These are phyloP conservation scores for Exserohilum rostratum DNA, from an alignment of 2,329 filamentous ascomycete genomes.

Conservation along the genomic window DNA sequence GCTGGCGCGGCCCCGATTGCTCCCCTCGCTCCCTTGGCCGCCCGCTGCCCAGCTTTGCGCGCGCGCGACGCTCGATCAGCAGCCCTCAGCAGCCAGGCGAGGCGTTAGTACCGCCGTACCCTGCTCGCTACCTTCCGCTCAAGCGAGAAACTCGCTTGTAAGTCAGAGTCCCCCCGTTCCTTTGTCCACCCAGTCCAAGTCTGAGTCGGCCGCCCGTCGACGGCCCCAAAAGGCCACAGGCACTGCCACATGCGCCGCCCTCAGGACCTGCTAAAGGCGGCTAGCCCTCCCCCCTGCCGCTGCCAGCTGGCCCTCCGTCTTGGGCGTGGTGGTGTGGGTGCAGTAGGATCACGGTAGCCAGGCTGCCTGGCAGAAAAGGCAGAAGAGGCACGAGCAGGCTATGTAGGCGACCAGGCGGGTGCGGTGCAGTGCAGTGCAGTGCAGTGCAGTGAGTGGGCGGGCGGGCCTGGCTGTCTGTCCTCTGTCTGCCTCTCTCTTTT, in stretches of 20 bases:
- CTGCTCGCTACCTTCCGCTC: conserved; percentile 17
- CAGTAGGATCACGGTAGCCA: not conserved
- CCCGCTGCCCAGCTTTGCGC: not conserved
- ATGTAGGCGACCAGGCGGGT: too few species aligned
- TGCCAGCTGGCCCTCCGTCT: conserved; percentile 3
- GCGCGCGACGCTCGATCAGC: not conserved
- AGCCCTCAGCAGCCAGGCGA: not conserved
- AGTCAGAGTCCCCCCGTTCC: conserved; percentile 9
- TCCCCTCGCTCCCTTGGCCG: not conserved
- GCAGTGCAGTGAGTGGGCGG: too few species aligned
- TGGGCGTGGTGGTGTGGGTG: conserved; percentile 15
- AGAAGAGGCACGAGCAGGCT: too few species aligned
- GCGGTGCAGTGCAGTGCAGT: too few species aligned
- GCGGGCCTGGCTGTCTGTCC: too few species aligned
- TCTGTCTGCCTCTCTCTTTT: too few species aligned
- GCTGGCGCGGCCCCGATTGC: not conserved
- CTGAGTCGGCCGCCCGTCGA: too few species aligned
- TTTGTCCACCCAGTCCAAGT: conserved; percentile 1
- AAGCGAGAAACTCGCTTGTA: conserved; percentile 24
- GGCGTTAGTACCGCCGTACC: conserved; percentile 2
- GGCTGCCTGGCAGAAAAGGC: too few species aligned
- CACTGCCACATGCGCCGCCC: conserved; percentile 26
- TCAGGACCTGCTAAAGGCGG: conserved; percentile 29
- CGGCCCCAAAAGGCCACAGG: too few species aligned
- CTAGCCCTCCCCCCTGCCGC: conserved; percentile 18